Evolutionary conservation across 108 stramenopile species (phyloP).

Genomic region (Parietichytrium sp.): DNA sequence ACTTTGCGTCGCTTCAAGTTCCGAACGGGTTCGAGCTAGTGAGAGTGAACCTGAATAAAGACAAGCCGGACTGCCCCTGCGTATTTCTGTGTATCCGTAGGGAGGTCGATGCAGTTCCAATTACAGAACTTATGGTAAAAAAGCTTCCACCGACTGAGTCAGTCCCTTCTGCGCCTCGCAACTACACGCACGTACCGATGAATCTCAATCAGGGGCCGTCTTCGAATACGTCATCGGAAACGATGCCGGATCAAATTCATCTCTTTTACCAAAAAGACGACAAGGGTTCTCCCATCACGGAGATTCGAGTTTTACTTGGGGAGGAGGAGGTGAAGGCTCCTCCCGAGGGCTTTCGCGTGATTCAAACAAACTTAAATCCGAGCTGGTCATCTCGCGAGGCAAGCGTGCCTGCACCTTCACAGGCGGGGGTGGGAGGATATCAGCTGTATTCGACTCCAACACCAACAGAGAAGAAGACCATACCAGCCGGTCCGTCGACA

Average conservation of each 20-base stretch:
- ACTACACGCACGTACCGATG: background rate
- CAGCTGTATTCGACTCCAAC: no score
- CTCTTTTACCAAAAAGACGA: slow-evolving; percentile 1
- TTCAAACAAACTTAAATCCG: slow-evolving; percentile 4
- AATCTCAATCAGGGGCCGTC: slow-evolving; percentile 22
- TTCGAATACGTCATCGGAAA: background rate
- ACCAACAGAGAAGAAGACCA: background rate
- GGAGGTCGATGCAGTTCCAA: background rate
- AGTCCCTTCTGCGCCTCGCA: background rate
- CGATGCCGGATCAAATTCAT: background rate
- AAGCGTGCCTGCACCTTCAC: no score
- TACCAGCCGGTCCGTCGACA: background rate
- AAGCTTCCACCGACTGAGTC: background rate
- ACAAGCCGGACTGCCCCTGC: background rate
- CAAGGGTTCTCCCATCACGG: slow-evolving; percentile 7
- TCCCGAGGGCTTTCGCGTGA: background rate
- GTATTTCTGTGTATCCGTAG: slow-evolving; percentile 29
- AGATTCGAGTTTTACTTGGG: background rate
- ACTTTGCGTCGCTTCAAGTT: background rate
- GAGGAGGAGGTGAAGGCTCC: background rate
- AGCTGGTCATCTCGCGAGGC: background rate
- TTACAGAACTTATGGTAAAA: background rate
- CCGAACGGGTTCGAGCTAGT: slow-evolving; percentile 2
- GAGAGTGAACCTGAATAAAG: background rate
- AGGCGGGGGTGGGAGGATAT: no score